These are phyloP conservation scores for Stephania cephalantha DNA, from an alignment of 164 flowering plant genomes.

Conservation along the genomic window DNA sequence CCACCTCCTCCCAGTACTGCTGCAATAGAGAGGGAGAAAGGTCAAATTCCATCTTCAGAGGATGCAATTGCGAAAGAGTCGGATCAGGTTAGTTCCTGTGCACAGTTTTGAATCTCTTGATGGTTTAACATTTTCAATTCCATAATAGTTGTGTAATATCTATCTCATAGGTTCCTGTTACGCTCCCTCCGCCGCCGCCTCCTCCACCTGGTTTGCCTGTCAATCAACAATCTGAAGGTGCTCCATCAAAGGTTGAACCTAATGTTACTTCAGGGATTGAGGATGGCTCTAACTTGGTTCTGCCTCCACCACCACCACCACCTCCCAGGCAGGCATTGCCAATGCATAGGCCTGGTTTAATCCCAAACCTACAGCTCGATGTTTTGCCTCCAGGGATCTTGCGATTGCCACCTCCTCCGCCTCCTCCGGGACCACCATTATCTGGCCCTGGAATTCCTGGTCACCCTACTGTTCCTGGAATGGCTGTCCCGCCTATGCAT, in stretches of 20 bases:
- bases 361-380: conserved; percentile 58
- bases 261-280: conserved; percentile 27
- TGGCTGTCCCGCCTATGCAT: conserved; percentile 51
- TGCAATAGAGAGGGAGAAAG: conserved; percentile 37
- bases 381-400: conserved; percentile 78
- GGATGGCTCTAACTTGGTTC: conserved; percentile 48
- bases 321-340: conserved; percentile 51
- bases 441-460: conserved; percentile 49
- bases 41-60: conserved; percentile 31
- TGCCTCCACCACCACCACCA: conserved; percentile 69
- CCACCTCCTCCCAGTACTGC: conserved; percentile 72
- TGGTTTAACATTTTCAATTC: background rate
- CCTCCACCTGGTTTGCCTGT: conserved; percentile 64
- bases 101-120: background rate
- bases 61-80: conserved; percentile 29
- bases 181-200: conserved; percentile 70
- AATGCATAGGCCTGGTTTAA: conserved; percentile 37
- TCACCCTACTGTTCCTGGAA: conserved; percentile 51
- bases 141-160: conserved; percentile 5
- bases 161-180: conserved; percentile 33
- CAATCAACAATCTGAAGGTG: conserved; percentile 40
- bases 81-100: conserved; percentile 33
- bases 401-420: conserved; percentile 74
- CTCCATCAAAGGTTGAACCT: conserved; percentile 34
- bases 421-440: conserved; percentile 55